Conservation (phyloP, 768 basidiomycete species). For the Candolleomyces efflorescens region DNA sequence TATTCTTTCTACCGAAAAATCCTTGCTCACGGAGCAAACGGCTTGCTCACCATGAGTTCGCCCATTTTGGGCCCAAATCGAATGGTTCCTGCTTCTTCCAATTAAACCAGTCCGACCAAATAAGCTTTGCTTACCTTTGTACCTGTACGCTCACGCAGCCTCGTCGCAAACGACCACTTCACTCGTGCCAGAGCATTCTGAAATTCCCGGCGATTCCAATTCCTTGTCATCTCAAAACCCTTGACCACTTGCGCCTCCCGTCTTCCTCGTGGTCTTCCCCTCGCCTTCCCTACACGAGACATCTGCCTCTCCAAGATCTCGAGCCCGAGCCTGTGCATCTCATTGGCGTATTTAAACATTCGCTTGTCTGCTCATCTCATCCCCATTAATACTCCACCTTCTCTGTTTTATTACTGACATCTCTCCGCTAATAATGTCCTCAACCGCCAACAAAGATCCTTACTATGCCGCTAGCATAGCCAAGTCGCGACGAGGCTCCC, state of each 20-base stretch:
- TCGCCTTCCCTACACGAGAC: slow-evolving; percentile 41
- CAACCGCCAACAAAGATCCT: slow-evolving; percentile 62
- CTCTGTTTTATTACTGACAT: slow-evolving; percentile 53
- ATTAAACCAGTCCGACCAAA: slow-evolving; percentile 33
- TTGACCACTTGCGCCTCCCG: slow-evolving; percentile 30
- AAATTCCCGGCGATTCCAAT: slow-evolving; percentile 15
- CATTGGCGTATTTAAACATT: slow-evolving; percentile 7
- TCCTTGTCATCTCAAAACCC: slow-evolving; percentile 26
- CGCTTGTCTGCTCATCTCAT: slow-evolving; percentile 4
- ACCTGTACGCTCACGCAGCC: slow-evolving; percentile 17
- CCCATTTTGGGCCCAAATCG: slow-evolving; percentile 23
- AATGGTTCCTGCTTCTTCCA: slow-evolving; percentile 19
- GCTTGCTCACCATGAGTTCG: slow-evolving; percentile 20
- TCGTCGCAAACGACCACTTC: slow-evolving; percentile 17
- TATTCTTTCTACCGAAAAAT: slow-evolving; percentile 19
- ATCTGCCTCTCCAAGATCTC: slow-evolving; percentile 20
- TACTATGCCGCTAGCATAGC: slow-evolving; percentile 60
- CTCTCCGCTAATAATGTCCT: slow-evolving; percentile 52
- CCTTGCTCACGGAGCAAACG: slow-evolving; percentile 19
- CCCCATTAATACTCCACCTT: slow-evolving; percentile 41
- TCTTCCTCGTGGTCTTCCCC: slow-evolving; percentile 44
- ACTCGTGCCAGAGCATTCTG: slow-evolving; percentile 15
- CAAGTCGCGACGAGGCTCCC: slow-evolving; percentile 66
- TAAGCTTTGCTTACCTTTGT: slow-evolving; percentile 26
- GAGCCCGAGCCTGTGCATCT: slow-evolving; percentile 7